These are phyloP conservation scores for Ormosia emarginata DNA, from an alignment of 306 rosid genomes.

Conservation along the genomic window DNA sequence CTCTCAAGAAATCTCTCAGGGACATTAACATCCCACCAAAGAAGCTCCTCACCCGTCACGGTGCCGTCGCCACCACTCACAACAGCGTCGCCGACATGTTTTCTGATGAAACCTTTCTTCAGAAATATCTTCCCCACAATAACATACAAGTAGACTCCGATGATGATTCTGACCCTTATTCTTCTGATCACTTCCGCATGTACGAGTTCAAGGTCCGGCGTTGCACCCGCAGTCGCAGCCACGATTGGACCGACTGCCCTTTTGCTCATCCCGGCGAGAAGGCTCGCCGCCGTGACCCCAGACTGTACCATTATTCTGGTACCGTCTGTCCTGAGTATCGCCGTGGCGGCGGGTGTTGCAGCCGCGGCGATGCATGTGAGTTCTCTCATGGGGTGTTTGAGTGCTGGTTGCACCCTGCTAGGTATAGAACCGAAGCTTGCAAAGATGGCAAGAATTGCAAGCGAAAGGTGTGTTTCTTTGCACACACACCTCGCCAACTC, in stretches of 20 bases:
- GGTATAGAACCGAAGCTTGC: slow-evolving; percentile 92
- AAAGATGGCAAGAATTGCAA: slow-evolving; percentile 86
- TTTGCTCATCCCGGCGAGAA: slow-evolving; percentile 86
- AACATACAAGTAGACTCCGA: slow-evolving; percentile 11
- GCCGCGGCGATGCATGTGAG: slow-evolving; percentile 74
- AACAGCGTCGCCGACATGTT: slow-evolving; percentile 39
- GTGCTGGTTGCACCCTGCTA: slow-evolving; percentile 88
- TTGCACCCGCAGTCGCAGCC: slow-evolving; percentile 88
- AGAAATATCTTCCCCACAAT: slow-evolving; percentile 45
- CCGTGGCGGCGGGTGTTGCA: slow-evolving; percentile 63
- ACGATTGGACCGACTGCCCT: slow-evolving; percentile 98
- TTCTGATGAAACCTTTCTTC: slow-evolving; percentile 46
- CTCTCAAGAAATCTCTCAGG: slow-evolving; percentile 36
- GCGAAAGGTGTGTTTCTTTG: slow-evolving; percentile 87
- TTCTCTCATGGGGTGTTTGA: slow-evolving; percentile 89
- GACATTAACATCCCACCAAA: slow-evolving; percentile 66
- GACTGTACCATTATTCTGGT: slow-evolving; percentile 66
- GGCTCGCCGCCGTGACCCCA: slow-evolving; percentile 84
- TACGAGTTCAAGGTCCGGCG: slow-evolving; percentile 86
- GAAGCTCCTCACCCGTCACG: slow-evolving; percentile 54
- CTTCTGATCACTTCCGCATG: slow-evolving; percentile 84
- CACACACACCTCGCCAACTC: slow-evolving; percentile 74
- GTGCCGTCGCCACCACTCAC: background rate
- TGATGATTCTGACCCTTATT: slow-evolving; percentile 49
- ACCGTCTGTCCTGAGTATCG: slow-evolving; percentile 72